Conservation (phyloP, 1,139 yeast species). For the Yamadazyma spencermartinsiae region DNA sequence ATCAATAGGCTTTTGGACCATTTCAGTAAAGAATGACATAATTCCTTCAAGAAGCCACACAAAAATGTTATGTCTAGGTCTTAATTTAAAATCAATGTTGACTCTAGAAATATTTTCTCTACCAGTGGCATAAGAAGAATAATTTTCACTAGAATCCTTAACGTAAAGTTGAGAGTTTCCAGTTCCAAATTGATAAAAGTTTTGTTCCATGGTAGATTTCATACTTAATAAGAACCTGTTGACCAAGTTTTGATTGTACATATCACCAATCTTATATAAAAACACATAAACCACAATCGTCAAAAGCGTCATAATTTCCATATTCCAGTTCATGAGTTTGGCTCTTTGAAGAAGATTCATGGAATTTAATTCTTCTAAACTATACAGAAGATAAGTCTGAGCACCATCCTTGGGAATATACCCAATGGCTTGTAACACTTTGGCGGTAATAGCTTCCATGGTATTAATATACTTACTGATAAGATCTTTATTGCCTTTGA, state of each 20-base stretch:
- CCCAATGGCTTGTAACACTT: neutral
- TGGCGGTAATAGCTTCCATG: neutral
- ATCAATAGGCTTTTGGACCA: slow-evolving; percentile 57
- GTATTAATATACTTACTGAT: neutral
- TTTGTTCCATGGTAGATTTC: slow-evolving; percentile 51
- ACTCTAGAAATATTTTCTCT: slow-evolving; percentile 72
- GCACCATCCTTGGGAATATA: slow-evolving; percentile 1
- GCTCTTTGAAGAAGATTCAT: slow-evolving; percentile 55
- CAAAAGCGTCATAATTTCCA: slow-evolving; percentile 61
- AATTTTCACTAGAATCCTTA: slow-evolving; percentile 71
- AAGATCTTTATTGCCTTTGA: slow-evolving; percentile 2
- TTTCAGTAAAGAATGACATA: slow-evolving; percentile 54
- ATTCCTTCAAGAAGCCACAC: slow-evolving; percentile 59
- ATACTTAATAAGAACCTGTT: slow-evolving; percentile 46
- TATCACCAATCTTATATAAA: slow-evolving; percentile 58
- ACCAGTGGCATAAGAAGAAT: slow-evolving; percentile 84
- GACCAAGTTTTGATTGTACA: slow-evolving; percentile 58
- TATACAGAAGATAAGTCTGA: slow-evolving; percentile 18
- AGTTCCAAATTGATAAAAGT: slow-evolving; percentile 83
- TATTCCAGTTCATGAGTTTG: slow-evolving; percentile 65
- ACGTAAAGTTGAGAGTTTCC: slow-evolving; percentile 48
- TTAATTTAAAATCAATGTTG: slow-evolving; percentile 59
- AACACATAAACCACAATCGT: slow-evolving; percentile 47
- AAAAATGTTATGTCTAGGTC: slow-evolving; percentile 79
- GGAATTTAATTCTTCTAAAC: slow-evolving; percentile 52